phyloP scores from a whole-genome alignment of 2,329 filamentous ascomycete species.

The Cryoendolithus antarcticus region DNA sequence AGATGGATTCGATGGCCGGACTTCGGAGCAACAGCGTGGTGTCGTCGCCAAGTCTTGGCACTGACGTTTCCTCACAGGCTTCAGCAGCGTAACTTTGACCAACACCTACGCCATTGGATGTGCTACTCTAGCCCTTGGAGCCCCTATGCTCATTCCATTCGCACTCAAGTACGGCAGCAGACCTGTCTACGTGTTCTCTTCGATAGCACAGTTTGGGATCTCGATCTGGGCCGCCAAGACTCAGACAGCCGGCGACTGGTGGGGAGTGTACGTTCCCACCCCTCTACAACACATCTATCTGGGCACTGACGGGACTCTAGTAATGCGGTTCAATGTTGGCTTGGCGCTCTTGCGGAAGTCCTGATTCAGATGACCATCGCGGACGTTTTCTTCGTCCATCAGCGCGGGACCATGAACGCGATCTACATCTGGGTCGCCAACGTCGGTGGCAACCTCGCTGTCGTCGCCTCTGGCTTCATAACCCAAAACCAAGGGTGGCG shows the following conservation, averaged over 20 bases:
- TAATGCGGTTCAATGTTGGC: slow-evolving; percentile 33
- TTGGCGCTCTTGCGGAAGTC: slow-evolving; percentile 38
- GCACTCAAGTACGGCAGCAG: slow-evolving; percentile 40
- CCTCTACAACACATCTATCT: slow-evolving; percentile 7
- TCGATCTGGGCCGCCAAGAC: slow-evolving; percentile 38
- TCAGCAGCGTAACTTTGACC: slow-evolving; percentile 31
- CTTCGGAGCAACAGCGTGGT: too few relatives aligned
- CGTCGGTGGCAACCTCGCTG: slow-evolving; percentile 26
- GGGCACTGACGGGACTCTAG: too few relatives aligned
- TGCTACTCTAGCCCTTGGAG: slow-evolving; percentile 36
- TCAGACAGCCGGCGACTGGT: slow-evolving; percentile 30
- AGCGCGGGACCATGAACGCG: slow-evolving; percentile 35
- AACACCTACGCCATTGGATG: slow-evolving; percentile 34
- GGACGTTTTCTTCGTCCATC: slow-evolving; percentile 34
- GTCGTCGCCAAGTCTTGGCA: too few relatives aligned
- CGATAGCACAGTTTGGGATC: slow-evolving; percentile 35
- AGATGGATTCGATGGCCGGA: too few relatives aligned
- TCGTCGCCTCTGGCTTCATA: slow-evolving; percentile 30
- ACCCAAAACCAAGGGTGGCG: slow-evolving; percentile 35
- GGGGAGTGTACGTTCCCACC: slow-evolving; percentile 12
- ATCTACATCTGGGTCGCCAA: slow-evolving; percentile 31
- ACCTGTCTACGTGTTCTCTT: slow-evolving; percentile 38
- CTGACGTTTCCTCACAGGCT: slow-evolving; percentile 10
- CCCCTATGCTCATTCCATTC: slow-evolving; percentile 39
- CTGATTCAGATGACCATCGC: slow-evolving; percentile 40